phyloP scores from a whole-genome alignment of 2,329 filamentous ascomycete species.

The Diplodia corticola region DNA sequence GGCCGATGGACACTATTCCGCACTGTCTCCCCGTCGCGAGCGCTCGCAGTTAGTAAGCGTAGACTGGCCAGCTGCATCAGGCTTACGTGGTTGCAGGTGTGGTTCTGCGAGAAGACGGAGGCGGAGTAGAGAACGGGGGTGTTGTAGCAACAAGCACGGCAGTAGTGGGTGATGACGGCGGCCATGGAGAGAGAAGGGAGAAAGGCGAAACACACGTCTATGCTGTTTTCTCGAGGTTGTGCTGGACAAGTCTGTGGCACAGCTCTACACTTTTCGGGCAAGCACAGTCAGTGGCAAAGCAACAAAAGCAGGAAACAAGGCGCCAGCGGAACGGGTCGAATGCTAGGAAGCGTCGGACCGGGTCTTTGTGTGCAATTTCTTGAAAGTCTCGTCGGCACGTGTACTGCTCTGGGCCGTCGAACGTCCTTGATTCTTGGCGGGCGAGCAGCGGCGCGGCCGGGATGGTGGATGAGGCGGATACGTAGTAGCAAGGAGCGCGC shows the following conservation, averaged over 20 bases:
- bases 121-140: conserved; percentile 44
- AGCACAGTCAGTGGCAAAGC: conserved; percentile 2
- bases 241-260: neutral
- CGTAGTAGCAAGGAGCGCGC: neutral
- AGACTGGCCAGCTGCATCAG: conserved; percentile 9
- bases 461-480: neutral
- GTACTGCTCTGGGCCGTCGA: conserved; percentile 11
- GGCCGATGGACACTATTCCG: conserved; percentile 42
- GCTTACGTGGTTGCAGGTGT: conserved; percentile 50
- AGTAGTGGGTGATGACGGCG: conserved; percentile 41
- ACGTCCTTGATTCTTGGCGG: conserved; percentile 10
- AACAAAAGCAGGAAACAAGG: neutral
- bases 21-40: conserved; percentile 39
- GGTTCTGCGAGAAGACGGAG: conserved; percentile 46
- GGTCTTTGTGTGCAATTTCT: neutral
- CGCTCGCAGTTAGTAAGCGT: conserved; percentile 26
- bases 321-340: neutral
- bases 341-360: conserved; percentile 19
- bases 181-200: conserved; percentile 31
- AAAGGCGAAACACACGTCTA: conserved; percentile 1
- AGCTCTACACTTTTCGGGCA: conserved; percentile 14
- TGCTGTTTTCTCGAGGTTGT: neutral
- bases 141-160: conserved; percentile 39
- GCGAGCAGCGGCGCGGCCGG: conserved; percentile 5
- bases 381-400: conserved; percentile 4